These are phyloP conservation scores for Fusarium torreyae DNA, from an alignment of 2,329 filamentous ascomycete species.

Conservation along the genomic window DNA sequence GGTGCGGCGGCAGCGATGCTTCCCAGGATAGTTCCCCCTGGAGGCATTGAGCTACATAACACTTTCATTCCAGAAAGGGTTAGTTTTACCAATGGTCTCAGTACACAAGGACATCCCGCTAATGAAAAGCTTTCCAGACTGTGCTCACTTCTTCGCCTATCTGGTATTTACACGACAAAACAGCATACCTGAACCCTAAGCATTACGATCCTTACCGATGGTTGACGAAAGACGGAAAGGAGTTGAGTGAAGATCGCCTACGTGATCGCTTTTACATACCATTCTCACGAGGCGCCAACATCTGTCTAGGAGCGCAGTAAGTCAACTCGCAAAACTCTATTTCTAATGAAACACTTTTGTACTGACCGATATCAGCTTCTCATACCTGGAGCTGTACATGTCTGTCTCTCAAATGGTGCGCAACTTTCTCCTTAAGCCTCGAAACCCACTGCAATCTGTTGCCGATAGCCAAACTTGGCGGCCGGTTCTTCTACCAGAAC, in stretches of 20 bases:
- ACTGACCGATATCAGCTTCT: not conserved
- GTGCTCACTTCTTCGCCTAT: not conserved
- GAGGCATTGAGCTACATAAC: slow-evolving; percentile 44
- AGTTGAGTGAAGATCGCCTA: slow-evolving; percentile 29
- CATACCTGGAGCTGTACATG: not conserved
- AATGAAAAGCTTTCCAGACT: not conserved
- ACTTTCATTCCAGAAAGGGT: slow-evolving; percentile 46
- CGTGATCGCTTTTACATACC: slow-evolving; percentile 51
- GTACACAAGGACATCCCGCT: not conserved
- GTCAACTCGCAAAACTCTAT: slow-evolving; percentile 1
- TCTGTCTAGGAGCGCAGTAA: slow-evolving; percentile 51
- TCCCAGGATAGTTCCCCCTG: slow-evolving; percentile 45
- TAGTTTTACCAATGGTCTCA: not conserved
- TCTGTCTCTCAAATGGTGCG: not conserved
- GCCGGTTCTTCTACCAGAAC: not conserved
- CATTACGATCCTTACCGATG: not conserved
- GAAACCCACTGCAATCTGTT: not conserved
- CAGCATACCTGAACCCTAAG: not conserved
- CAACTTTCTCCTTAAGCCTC: not conserved
- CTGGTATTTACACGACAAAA: slow-evolving; percentile 2
- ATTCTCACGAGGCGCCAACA: slow-evolving; percentile 50
- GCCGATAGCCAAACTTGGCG: not conserved
- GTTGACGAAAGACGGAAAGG: not conserved
- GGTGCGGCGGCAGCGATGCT: slow-evolving; percentile 49
- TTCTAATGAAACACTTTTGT: not conserved